Conservation (phyloP, 1,284 basidiomycete genomes). For the Cutaneotrichosporon sp. region DNA sequence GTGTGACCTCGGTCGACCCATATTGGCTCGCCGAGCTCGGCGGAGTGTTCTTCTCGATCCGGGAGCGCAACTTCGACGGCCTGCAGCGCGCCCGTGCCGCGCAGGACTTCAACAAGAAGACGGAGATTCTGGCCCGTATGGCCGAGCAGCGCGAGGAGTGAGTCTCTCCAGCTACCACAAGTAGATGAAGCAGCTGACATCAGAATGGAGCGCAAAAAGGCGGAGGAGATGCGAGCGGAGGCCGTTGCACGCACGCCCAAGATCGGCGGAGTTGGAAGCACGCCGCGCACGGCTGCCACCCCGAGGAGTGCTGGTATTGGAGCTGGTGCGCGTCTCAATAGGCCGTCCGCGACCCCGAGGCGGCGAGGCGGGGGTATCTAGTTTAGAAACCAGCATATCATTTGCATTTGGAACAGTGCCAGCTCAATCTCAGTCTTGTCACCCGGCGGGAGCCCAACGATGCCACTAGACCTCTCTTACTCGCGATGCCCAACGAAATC, state of each 20-base stretch:
- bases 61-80: constrained; percentile 91
- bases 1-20: constrained; percentile 89
- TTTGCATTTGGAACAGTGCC: no score
- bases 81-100: constrained; percentile 63
- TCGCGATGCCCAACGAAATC: background rate
- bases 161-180: no score
- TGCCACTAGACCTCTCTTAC: no score
- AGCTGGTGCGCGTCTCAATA: constrained; percentile 57
- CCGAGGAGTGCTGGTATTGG: constrained; percentile 56
- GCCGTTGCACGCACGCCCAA: constrained; percentile 60
- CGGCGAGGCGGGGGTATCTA: constrained; percentile 49
- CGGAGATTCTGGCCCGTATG: constrained; percentile 81
- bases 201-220: constrained; percentile 50
- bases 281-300: constrained; percentile 50
- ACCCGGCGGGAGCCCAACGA: no score
- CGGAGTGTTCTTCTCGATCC: constrained; percentile 89
- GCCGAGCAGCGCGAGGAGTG: constrained; percentile 78
- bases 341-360: constrained; percentile 48
- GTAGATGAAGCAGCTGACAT: no score
- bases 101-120: constrained; percentile 80
- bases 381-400: background rate
- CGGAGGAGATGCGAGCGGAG: constrained; percentile 61
- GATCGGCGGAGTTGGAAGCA: constrained; percentile 69
- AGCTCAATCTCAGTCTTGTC: no score
- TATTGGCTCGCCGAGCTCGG: constrained; percentile 93